Evolutionary conservation across 129 eudicot genomes (phyloP).

Genomic region (Tagetes patula): DNA sequence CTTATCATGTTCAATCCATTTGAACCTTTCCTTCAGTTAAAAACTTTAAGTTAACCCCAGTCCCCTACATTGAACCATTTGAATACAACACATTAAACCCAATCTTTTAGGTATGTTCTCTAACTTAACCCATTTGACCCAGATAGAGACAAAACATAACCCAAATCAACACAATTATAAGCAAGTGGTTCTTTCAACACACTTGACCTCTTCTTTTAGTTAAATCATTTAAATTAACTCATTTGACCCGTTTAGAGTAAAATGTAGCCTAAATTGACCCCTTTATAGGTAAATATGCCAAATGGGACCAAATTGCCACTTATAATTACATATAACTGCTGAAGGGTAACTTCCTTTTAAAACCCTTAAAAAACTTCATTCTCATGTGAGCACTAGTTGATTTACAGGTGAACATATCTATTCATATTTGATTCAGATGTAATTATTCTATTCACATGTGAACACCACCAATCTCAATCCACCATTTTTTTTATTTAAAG

Average conservation of each 20-base stretch:
- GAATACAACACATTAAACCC: not conserved
- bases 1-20: not conserved
- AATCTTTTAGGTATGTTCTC: not conserved
- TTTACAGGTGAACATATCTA: not conserved
- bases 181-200: not conserved
- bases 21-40: not conserved
- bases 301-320: conserved; percentile 12
- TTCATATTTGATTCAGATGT: not conserved
- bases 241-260: not conserved
- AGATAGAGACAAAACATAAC: not conserved
- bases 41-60: not conserved
- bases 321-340: conserved; percentile 3
- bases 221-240: not conserved
- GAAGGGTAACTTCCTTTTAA: not conserved
- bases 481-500: not conserved
- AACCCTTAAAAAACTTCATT: not conserved
- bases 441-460: not conserved
- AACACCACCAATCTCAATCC: not conserved
- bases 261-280: not conserved
- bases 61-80: not conserved
- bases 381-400: not conserved
- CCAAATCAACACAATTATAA: not conserved
- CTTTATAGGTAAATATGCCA: not conserved
- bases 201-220: not conserved
- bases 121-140: not conserved